phyloP scores from a whole-genome alignment of 163 green algal species.

The Scenedesmus sp. region DNA sequence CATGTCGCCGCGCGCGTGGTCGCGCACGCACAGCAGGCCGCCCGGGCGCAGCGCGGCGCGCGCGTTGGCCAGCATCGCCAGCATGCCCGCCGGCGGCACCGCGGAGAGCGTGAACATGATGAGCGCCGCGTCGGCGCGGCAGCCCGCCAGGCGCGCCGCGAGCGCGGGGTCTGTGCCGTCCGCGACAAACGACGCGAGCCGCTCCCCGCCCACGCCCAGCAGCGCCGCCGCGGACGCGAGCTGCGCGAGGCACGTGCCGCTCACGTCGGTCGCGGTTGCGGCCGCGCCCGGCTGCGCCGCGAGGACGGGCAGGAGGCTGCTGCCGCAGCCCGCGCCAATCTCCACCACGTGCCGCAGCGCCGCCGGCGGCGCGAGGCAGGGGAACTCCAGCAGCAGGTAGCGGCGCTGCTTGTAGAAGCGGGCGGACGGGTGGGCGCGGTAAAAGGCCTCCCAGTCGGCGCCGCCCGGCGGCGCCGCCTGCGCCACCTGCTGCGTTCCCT shows the following conservation, averaged over 20 bases:
- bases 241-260: constrained; percentile 52
- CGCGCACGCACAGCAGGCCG: constrained; percentile 76
- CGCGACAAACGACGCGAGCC: constrained; percentile 53
- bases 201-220: constrained; percentile 28
- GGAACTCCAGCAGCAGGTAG: constrained; percentile 82
- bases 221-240: constrained; percentile 32
- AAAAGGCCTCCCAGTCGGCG: constrained; percentile 61
- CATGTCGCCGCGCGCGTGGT: constrained; percentile 88
- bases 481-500: constrained; percentile 1
- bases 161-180: constrained; percentile 55
- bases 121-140: constrained; percentile 66
- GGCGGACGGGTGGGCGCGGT: constrained; percentile 55
- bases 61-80: constrained; percentile 67
- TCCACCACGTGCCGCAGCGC: constrained; percentile 67
- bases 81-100: constrained; percentile 62
- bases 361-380: constrained; percentile 44
- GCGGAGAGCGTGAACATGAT: constrained; percentile 90
- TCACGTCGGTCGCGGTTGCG: constrained; percentile 45
- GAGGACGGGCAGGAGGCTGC: constrained; percentile 76
- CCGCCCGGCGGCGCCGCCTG: neutral
- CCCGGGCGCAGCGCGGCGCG: constrained; percentile 61
- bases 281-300: constrained; percentile 56
- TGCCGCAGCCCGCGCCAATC: constrained; percentile 79
- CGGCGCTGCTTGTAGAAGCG: constrained; percentile 69
- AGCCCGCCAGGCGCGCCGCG: constrained; percentile 39